phyloP scores from a whole-genome alignment of 768 basidiomycete genomes.

The Termitomyces sp. region DNA sequence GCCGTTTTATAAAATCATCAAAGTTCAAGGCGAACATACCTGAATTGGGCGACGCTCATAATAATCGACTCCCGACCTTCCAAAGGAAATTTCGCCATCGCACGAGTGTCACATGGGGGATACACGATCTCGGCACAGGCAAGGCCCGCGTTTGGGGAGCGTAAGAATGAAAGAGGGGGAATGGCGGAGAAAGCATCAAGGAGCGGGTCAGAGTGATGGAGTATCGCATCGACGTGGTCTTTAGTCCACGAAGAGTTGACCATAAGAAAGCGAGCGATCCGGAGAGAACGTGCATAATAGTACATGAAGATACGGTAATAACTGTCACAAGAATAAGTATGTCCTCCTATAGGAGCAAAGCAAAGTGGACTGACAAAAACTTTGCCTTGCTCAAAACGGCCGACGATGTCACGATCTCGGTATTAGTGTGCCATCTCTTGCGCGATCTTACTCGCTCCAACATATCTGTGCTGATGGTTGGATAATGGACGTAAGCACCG shows the following conservation, averaged over 20 bases:
- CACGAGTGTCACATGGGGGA: conserved; percentile 86
- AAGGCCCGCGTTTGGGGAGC: conserved; percentile 18
- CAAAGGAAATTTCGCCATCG: conserved; percentile 54
- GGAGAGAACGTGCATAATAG: conserved; percentile 72
- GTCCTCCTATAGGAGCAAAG: background rate
- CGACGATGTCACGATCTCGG: conserved; percentile 48
- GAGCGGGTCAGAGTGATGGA: conserved; percentile 47
- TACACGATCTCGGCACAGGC: conserved; percentile 56
- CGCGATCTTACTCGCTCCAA: conserved; percentile 68
- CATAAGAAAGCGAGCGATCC: conserved; percentile 73
- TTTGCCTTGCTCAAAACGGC: conserved; percentile 52
- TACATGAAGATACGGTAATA: conserved; percentile 90
- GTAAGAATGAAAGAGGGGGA: conserved; percentile 34
- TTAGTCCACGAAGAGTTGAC: conserved; percentile 97
- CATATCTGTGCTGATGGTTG: conserved; percentile 95
- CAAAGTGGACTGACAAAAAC: conserved; percentile 39
- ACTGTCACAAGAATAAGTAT: conserved; percentile 28
- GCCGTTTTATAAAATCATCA: background rate
- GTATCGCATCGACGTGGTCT: conserved; percentile 71
- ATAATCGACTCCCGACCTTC: conserved; percentile 56
- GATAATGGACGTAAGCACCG: conserved; percentile 94
- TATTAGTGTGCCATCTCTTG: conserved; percentile 57
- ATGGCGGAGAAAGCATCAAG: conserved; percentile 42
- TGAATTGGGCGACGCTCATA: conserved; percentile 88
- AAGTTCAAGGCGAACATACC: conserved; percentile 38